Evolutionary conservation across 2,329 filamentous ascomycete species (phyloP), one percentile per base, ranked within the genome.

Genomic region (Pseudogymnoascus sp.): DNA sequence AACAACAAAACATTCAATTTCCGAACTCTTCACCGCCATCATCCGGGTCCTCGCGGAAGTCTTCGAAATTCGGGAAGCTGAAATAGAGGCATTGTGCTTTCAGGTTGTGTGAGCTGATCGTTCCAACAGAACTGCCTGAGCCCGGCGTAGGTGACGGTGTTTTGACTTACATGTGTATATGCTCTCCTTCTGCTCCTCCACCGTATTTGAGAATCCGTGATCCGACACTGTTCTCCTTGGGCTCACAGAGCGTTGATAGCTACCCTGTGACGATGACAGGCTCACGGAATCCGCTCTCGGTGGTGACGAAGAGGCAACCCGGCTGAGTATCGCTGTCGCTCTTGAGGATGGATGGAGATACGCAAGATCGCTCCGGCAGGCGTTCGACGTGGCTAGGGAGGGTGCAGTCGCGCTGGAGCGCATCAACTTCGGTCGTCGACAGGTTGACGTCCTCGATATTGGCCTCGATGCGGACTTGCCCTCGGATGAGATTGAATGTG

Each of bases 21-120:
- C 47, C 47, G 47, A 54, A 57, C 74, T 74, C 64, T 35, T 58
- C 37, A 38, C 37, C 57, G 57, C 57, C 37, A 39, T 39, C 57
- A 30, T 77, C 74, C 61, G 76, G 77, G 18, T 76, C 76, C 41
- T 82, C 81, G 78, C 86, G 75, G 66, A 80, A 89, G 63, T 84
- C 81, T 68, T 90, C 87, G 72, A 89, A 89, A 71, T 82, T 87
- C 14, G 87, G 87, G 70, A 90, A 90, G 76, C 86, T 89, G 70
- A 88, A 86, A 73, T 90, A 90, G 64, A 83, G 57, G 57, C 57
- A 37, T 37, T 58, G 33, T 37, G 57, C 57, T 58, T 58, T 33
- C 18, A 6, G 35, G 16, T 14, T 54, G 47, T 54, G 9, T 54
- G 47, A 54, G 47, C 47, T 16, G 33, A 33, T 33, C 9, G 47